Evolutionary conservation across 768 basidiomycete genomes (phyloP).

Genomic region (Tulasnella sp.): DNA sequence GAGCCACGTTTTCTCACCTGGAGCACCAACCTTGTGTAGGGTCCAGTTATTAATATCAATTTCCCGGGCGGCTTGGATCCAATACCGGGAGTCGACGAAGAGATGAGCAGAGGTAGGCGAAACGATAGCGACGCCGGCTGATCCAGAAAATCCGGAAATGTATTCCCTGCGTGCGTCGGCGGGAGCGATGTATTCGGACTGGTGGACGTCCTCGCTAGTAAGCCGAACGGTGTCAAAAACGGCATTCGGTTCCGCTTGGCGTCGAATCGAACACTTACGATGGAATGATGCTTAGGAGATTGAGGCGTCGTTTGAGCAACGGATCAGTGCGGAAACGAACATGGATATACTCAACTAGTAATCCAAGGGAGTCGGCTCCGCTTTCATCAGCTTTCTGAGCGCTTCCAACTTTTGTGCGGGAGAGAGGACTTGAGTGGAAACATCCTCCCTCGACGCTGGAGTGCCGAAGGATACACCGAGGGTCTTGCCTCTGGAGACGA

Average conservation of each 20-base stretch:
- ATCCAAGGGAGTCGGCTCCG: constrained; percentile 11
- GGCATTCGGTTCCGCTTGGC: not conserved
- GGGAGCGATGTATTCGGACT: constrained; percentile 66
- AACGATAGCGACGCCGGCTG: constrained; percentile 59
- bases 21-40: constrained; percentile 44
- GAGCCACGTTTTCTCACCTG: constrained; percentile 56
- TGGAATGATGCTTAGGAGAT: constrained; percentile 8
- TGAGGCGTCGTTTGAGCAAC: not conserved
- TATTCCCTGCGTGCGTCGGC: constrained; percentile 69
- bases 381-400: constrained; percentile 10
- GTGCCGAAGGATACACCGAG: constrained; percentile 6
- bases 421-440: not conserved
- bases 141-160: constrained; percentile 58
- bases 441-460: not conserved
- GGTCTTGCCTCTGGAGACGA: not conserved
- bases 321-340: not conserved
- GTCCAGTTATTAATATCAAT: constrained; percentile 61
- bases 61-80: constrained; percentile 61
- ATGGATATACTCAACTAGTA: constrained; percentile 6
- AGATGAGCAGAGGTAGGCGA: constrained; percentile 57
- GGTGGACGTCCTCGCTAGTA: constrained; percentile 64
- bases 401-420: not conserved
- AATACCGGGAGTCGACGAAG: constrained; percentile 71
- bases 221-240: not conserved
- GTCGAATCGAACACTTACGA: constrained; percentile 3